phyloP scores from a whole-genome alignment of 441 rosid genomes.

The Populus hybrid region DNA sequence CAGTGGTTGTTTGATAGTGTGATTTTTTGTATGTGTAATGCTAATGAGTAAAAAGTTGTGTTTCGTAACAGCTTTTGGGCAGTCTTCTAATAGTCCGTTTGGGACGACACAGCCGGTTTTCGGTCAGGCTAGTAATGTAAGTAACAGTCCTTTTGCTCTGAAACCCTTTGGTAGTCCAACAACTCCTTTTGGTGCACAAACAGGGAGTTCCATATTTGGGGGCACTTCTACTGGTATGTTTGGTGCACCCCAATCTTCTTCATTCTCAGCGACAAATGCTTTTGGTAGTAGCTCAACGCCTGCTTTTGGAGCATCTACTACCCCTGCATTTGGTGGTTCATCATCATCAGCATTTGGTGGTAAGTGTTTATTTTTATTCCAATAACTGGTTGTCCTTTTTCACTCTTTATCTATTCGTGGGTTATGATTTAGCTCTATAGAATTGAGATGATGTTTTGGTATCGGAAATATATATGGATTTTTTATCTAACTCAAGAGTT shows the following conservation, averaged over 20 bases:
- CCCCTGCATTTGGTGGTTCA: slow-evolving; percentile 51
- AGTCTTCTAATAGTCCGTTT: slow-evolving; percentile 73
- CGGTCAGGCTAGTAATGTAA: slow-evolving; percentile 66
- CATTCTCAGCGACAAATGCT: slow-evolving; percentile 56
- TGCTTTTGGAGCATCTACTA: slow-evolving; percentile 65
- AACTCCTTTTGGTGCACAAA: slow-evolving; percentile 81
- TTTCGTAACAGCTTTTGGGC: slow-evolving; percentile 78
- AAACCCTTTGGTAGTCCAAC: slow-evolving; percentile 68
- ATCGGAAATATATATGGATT: background rate
- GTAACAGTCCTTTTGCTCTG: slow-evolving; percentile 71
- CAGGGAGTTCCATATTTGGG: slow-evolving; percentile 75
- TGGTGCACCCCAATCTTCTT: slow-evolving; percentile 67
- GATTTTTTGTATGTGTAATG: background rate
- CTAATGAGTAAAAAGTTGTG: slow-evolving; percentile 13
- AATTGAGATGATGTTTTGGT: background rate
- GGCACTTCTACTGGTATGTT: slow-evolving; percentile 91
- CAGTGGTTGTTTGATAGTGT: slow-evolving; percentile 7
- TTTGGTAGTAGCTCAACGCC: slow-evolving; percentile 72
- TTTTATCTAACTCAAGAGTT: background rate
- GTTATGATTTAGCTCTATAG: background rate
- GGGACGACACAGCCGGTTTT: slow-evolving; percentile 63
- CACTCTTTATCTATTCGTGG: background rate
- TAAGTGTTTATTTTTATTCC: slow-evolving; percentile 24
- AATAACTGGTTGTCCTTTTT: slow-evolving; percentile 2
- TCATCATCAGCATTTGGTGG: slow-evolving; percentile 73